phyloP scores from a whole-genome alignment of 495 filamentous ascomycete genomes.

The Clohesyomyces aquaticus region DNA sequence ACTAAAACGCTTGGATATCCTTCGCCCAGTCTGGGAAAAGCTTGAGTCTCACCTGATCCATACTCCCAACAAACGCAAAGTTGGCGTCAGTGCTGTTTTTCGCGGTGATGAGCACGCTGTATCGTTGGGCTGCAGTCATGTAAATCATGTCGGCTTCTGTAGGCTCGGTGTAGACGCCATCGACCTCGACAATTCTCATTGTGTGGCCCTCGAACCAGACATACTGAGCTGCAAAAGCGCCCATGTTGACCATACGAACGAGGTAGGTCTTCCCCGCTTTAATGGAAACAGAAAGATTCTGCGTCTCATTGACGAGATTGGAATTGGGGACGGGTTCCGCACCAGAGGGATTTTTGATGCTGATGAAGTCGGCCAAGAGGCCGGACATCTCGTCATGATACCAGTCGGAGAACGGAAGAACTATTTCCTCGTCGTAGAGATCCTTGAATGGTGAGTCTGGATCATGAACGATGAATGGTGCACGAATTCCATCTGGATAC shows the following conservation, averaged over 20 bases:
- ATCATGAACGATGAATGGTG: conserved; percentile 35
- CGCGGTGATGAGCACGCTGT: conserved; percentile 66
- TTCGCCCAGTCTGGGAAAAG: conserved; percentile 6
- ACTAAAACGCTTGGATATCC: neutral
- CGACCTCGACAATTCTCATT: conserved; percentile 70
- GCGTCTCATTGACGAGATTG: conserved; percentile 62
- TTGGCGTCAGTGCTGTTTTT: conserved; percentile 59
- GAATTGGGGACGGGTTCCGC: conserved; percentile 60
- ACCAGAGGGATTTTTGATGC: conserved; percentile 55
- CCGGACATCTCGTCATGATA: conserved; percentile 48
- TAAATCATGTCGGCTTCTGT: conserved; percentile 61
- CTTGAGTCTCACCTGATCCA: conserved; percentile 53
- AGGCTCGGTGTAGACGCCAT: conserved; percentile 70
- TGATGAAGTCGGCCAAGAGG: conserved; percentile 54
- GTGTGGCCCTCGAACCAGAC: conserved; percentile 58
- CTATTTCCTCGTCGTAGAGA: conserved; percentile 40
- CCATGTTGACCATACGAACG: conserved; percentile 74
- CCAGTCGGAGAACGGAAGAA: conserved; percentile 41
- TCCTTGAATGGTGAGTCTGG: conserved; percentile 34
- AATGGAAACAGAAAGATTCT: conserved; percentile 61
- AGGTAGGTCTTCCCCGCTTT: conserved; percentile 78
- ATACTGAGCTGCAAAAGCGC: conserved; percentile 49
- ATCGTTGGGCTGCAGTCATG: conserved; percentile 70
- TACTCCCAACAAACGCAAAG: conserved; percentile 70
- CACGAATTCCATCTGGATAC: conserved; percentile 39